These are phyloP conservation scores for Vigna angularis DNA, from an alignment of 306 rosid species.

Conservation along the genomic window DNA sequence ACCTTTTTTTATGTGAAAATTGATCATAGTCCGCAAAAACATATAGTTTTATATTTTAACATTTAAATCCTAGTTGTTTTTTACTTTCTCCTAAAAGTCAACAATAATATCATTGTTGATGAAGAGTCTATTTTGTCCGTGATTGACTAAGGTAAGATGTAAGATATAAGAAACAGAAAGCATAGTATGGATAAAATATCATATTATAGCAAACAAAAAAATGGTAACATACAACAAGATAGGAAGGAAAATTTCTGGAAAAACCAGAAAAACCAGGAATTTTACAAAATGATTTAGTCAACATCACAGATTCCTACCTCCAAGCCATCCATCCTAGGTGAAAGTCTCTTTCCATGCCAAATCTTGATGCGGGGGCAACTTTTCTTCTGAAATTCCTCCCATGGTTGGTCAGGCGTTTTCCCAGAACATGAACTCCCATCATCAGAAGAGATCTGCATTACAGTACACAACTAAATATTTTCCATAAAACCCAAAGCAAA, in stretches of 20 bases:
- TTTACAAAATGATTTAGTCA: constrained; percentile 18
- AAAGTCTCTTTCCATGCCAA: constrained; percentile 88
- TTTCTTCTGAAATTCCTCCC: constrained; percentile 80
- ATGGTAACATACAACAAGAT: neutral
- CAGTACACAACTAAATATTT: constrained; percentile 28
- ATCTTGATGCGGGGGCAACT: constrained; percentile 61
- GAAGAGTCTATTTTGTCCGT: neutral
- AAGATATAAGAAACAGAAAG: constrained; percentile 4
- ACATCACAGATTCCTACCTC: constrained; percentile 63
- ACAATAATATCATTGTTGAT: neutral
- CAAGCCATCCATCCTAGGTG: constrained; percentile 80
- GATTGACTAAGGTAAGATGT: neutral
- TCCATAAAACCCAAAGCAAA: constrained; percentile 33
- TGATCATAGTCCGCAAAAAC: constrained; percentile 1
- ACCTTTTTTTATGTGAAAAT: constrained; percentile 6
- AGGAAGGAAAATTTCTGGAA: constrained; percentile 20
- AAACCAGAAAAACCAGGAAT: neutral
- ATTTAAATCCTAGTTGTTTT: neutral
- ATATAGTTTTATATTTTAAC: neutral
- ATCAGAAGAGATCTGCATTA: constrained; percentile 63
- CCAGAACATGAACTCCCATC: constrained; percentile 80
- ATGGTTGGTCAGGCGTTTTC: constrained; percentile 86
- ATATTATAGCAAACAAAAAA: constrained; percentile 6
- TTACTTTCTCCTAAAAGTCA: neutral
- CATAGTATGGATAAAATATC: neutral